phyloP scores from a whole-genome alignment of 108 stramenopile species.

The Hondaea fermentalgiana region DNA sequence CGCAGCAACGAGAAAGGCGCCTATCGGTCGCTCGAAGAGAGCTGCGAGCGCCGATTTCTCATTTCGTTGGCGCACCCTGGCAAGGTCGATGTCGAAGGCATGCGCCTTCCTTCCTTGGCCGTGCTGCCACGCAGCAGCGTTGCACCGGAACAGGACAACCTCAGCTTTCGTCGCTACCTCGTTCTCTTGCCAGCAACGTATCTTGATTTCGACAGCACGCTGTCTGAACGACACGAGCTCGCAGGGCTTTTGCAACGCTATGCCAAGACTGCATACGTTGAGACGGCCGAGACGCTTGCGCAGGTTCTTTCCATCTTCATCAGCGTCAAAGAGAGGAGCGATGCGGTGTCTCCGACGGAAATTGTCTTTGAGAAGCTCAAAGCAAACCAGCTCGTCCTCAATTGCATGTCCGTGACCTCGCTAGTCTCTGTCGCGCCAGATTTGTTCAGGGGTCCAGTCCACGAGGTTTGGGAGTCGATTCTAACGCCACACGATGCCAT shows the following conservation, averaged over 20 bases:
- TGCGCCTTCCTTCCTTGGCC: slow-evolving; percentile 8
- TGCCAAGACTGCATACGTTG: slow-evolving; percentile 13
- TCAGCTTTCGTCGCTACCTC: slow-evolving; percentile 13
- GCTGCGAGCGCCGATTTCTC: slow-evolving; percentile 17
- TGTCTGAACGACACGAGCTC: neutral
- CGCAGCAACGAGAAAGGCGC: slow-evolving; percentile 3
- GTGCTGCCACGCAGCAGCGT: slow-evolving; percentile 14
- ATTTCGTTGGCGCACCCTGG: slow-evolving; percentile 11
- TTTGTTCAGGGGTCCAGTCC: neutral
- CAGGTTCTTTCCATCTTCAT: slow-evolving; percentile 16
- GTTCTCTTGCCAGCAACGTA: neutral
- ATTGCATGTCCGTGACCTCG: slow-evolving; percentile 19
- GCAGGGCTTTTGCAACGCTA: neutral
- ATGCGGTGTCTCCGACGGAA: neutral
- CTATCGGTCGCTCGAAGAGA: slow-evolving; percentile 17
- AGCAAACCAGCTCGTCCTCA: slow-evolving; percentile 17
- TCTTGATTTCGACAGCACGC: neutral
- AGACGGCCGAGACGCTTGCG: neutral
- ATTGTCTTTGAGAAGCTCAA: slow-evolving; percentile 12
- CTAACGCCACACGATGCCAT: neutral
- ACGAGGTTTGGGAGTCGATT: neutral
- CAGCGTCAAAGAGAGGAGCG: neutral
- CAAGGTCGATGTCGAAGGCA: slow-evolving; percentile 11
- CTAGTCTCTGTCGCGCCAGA: neutral
- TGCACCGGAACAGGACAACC: neutral